Evolutionary conservation across 2,329 filamentous ascomycete genomes (phyloP), one percentile per base, ranked within the genome.

Genomic region (Alternaria consortialis): DNA sequence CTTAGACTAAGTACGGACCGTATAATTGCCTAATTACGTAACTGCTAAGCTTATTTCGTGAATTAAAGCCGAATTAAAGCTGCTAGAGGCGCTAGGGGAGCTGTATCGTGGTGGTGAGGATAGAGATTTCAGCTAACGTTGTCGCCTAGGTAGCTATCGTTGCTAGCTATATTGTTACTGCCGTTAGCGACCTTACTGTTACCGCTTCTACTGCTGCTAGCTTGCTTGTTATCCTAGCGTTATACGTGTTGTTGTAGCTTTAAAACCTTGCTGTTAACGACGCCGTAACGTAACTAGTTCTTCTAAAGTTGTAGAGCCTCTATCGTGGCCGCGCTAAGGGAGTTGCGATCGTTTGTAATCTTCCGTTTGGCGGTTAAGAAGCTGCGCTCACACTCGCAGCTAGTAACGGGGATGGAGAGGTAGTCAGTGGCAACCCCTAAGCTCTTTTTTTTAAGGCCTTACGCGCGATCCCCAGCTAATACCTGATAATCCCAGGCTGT

Each of bases 331-430:
- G 47, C 47, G 46, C 46, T 48, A 13, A 48, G 46, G 29, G 15
- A 23, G 31, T 48, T 48, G 29, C 62, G 37, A 56, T 61, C 58
- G 32, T 12, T 39, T 20, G 62, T 61, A 39, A 64, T 58, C 25
- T 58, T 61, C 29, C 44, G 53, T 48, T 48, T 47, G 15, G 54
- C 62, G 12, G 48, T 43, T 34, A 37, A 55, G 37, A 64, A 61
- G 44, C 23, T 32, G 52, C 60, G 57, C 60, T 63, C 40, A 50
- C 60, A 63, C 37, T 59, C 52, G 48, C 56, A 61, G 15, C 29
- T 53, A 11, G 62, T 64, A 29, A 31, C 37, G 36, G 44, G 62
- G 23, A 64, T 56, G 8, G 46, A 58, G 25, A 64, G 58, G 52
- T 43, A 53, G 39, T 64, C 37, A 12, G 56, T 32, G 17, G 62